phyloP scores from a whole-genome alignment of 768 basidiomycete species.

The Clitopilus passeckerianus region DNA sequence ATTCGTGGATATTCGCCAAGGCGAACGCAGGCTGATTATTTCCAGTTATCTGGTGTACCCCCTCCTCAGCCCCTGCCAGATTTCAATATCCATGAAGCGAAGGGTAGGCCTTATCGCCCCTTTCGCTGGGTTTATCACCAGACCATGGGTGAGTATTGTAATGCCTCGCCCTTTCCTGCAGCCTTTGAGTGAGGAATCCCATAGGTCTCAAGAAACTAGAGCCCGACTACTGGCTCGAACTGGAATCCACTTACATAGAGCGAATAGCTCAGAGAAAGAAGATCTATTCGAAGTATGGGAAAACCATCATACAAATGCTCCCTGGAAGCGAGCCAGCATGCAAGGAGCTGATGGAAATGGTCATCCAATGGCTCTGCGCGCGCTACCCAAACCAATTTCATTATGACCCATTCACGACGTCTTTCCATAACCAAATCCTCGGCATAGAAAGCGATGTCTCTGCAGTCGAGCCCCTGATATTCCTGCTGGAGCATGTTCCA shows the following conservation, averaged over 20 bases:
- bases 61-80: constrained; percentile 32
- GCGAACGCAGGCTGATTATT: constrained; percentile 25
- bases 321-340: constrained; percentile 47
- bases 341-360: constrained; percentile 49
- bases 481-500: constrained; percentile 47
- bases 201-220: constrained; percentile 39
- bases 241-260: constrained; percentile 44
- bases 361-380: constrained; percentile 49
- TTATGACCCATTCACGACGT: constrained; percentile 24
- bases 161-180: neutral
- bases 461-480: constrained; percentile 27
- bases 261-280: constrained; percentile 36
- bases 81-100: constrained; percentile 38
- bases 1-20: neutral
- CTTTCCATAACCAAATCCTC: constrained; percentile 41
- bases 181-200: neutral
- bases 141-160: constrained; percentile 42
- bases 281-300: constrained; percentile 32
- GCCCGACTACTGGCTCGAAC: constrained; percentile 53
- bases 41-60: constrained; percentile 38
- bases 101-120: constrained; percentile 48
- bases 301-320: constrained; percentile 35
- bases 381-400: constrained; percentile 53
- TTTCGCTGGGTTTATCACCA: constrained; percentile 55
- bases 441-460: constrained; percentile 20